phyloP scores from a whole-genome alignment of 2,329 filamentous ascomycete genomes.

The Drechslera avenae region DNA sequence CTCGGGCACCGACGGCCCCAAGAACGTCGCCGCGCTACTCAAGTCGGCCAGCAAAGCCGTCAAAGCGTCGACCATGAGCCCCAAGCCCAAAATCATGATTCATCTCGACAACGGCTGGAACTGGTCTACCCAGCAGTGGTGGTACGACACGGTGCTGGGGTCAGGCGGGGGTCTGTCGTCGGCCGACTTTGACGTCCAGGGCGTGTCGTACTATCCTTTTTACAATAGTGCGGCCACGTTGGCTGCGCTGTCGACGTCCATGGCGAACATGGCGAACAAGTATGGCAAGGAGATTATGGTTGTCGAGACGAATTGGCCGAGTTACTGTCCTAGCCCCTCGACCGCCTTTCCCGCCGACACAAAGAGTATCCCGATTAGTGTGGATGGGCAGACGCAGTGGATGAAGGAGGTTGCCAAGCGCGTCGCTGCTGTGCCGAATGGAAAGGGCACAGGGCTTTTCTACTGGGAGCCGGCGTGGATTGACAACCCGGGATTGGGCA shows the following conservation, averaged over 20 bases:
- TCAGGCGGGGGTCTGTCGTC: conserved; percentile 54
- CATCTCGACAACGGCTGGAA: conserved; percentile 79
- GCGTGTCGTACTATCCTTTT: conserved; percentile 76
- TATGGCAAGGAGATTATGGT: conserved; percentile 72
- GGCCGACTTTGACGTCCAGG: conserved; percentile 72
- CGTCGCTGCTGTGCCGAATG: conserved; percentile 59
- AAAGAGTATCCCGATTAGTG: conserved; percentile 64
- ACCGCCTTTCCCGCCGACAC: conserved; percentile 67
- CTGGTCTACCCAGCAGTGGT: conserved; percentile 68
- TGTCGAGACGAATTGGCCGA: conserved; percentile 74
- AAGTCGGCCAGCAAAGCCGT: conserved; percentile 68
- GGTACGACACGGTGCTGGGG: conserved; percentile 61
- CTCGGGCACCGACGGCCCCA: conserved; percentile 51
- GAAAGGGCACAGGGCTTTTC: conserved; percentile 62
- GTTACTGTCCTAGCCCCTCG: conserved; percentile 62
- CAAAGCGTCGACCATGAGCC: conserved; percentile 63
- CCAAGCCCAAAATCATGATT: conserved; percentile 71
- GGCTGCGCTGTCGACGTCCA: conserved; percentile 58
- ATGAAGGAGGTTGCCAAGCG: conserved; percentile 64
- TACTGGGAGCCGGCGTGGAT: conserved; percentile 80
- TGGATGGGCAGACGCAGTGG: conserved; percentile 66
- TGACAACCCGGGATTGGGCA: conserved; percentile 67
- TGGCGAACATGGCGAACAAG: conserved; percentile 64
- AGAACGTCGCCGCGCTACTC: conserved; percentile 67
- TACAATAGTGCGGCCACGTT: conserved; percentile 66